Conservation (phyloP, 768 basidiomycete genomes). For the Glaciozyma martinii region DNA sequence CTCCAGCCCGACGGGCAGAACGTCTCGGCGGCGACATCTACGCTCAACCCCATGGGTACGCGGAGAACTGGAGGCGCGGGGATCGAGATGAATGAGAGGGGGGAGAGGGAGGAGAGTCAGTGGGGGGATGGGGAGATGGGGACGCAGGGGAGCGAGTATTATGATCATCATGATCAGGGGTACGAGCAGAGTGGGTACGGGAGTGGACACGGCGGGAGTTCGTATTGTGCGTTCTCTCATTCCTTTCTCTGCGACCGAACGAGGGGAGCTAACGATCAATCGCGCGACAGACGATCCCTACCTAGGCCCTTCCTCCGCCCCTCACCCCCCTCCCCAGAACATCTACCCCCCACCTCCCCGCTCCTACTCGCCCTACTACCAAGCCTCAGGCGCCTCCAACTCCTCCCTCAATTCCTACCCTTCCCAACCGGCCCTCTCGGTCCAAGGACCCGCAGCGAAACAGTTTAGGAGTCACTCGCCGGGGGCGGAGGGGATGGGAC, state of each 20-base stretch:
- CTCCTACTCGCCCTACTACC: neutral
- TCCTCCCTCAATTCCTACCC: no score
- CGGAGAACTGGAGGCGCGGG: conserved; percentile 29
- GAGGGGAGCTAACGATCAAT: neutral
- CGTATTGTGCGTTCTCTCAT: neutral
- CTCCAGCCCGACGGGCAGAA: conserved; percentile 20
- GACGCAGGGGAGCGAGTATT: neutral
- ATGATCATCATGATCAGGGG: neutral
- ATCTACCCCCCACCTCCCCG: conserved; percentile 3
- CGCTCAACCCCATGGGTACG: conserved; percentile 31
- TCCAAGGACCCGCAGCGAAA: no score
- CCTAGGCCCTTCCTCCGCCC: neutral
- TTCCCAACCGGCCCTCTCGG: neutral
- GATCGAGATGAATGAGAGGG: conserved; percentile 6
- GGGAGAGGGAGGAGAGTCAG: neutral
- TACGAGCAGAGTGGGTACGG: conserved; percentile 4
- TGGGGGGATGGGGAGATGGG: neutral
- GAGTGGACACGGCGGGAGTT: neutral
- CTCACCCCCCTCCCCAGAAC: neutral
- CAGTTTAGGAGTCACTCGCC: no score
- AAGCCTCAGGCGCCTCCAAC: no score
- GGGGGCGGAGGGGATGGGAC: no score
- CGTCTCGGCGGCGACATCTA: conserved; percentile 18
- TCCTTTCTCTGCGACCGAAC: neutral
- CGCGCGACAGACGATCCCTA: neutral